Base-by-base conservation (phyloP, 768 basidiomycete species). In the Lactifluus volemus region DNA sequence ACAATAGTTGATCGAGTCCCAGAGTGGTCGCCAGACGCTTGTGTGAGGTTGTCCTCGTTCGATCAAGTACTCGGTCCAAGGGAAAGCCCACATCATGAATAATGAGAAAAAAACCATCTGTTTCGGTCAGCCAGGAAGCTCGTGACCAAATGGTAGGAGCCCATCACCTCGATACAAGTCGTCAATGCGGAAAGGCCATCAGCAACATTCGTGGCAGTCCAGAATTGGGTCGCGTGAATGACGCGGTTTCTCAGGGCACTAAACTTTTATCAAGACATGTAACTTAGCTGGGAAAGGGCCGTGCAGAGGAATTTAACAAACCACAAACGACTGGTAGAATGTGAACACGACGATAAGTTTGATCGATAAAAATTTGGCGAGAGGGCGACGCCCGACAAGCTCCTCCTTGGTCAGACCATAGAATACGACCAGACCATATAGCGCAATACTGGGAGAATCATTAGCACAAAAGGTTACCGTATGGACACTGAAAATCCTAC, bases 281-380 rank as follows among this genome's bases (percentile, higher is more conserved):
- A 39, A n/a, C 21, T 38, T 21, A 41, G 29, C 2, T 1, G 7
- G 15, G 11, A 14, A 41, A 32, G 19, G 8, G 14, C 3, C 21
- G 21, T 1, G 4, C 14, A 17, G 14, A 53, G 4, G 21, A 19
- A 6, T 8, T 19, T 7, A 9, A 44, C 63, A 41, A 67, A 88
- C 85, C 53, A 90, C 72, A 67, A 92, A 88, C 1, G 81, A 78
- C 68, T 94, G 93, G 71, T 94, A 96, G 72, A 90, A 94, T 0
- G 91, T 92, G 70, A 88, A 84, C 82, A 92, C 84, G 48, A 92
- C 88, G 51, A 92, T 88, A 34, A 89, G 74, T 72, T 95, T 95
- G 76, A 96, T 93, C 3, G 83, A 75, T 63, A 95, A 69, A 71
- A 96, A 96, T 75, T 95, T 95, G 30, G 86, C 82, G 32, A 94